These are phyloP conservation scores for Porodaedalea pini DNA, from an alignment of 1,284 basidiomycete genomes.

Conservation along the genomic window DNA sequence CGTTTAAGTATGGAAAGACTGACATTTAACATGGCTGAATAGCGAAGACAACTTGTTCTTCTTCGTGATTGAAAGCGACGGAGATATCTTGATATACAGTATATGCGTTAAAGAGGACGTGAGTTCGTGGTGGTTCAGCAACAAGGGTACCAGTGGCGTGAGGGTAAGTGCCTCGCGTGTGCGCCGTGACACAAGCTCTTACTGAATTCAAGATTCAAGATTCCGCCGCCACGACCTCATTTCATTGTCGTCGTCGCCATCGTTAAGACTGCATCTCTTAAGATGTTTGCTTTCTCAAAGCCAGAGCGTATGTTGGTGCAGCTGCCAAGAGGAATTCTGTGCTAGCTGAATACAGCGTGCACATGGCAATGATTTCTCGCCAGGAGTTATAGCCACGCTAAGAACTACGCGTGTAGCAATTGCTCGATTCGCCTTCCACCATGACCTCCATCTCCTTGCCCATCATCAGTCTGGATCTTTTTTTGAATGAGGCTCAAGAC, in stretches of 20 bases:
- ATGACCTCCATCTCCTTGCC: slow-evolving; percentile 47
- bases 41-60: neutral
- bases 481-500: slow-evolving; percentile 47
- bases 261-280: no score
- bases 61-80: neutral
- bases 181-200: no score
- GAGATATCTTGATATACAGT: neutral
- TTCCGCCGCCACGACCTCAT: no score
- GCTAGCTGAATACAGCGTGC: no score
- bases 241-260: no score
- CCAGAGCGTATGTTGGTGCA: no score
- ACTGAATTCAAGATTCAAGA: no score
- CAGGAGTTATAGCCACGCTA: neutral
- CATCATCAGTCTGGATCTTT: slow-evolving; percentile 75
- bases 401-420: neutral
- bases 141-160: neutral
- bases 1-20: slow-evolving; percentile 18
- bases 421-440: neutral
- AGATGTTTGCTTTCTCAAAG: no score
- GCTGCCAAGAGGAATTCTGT: no score
- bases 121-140: slow-evolving; percentile 9
- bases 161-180: neutral
- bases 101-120: neutral
- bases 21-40: slow-evolving; percentile 42
- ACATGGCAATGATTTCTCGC: no score